Evolutionary conservation across 2,329 filamentous ascomycete species (phyloP).

Genomic region (Daldinia eschscholtzii): DNA sequence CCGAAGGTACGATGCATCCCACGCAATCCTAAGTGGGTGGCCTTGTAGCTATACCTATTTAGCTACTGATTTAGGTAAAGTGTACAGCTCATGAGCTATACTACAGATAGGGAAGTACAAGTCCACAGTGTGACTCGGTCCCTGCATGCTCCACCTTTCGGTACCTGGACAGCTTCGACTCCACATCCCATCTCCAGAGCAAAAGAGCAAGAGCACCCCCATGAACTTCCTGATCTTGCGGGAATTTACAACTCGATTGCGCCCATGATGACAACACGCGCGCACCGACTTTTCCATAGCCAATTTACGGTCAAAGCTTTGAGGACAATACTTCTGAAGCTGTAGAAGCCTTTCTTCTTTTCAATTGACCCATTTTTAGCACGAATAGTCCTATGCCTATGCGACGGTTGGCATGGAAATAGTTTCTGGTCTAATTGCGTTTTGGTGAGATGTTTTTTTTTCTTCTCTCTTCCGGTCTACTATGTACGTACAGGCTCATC

Average conservation of each 20-base stretch:
- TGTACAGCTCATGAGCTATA: not conserved
- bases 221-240: conserved; percentile 43
- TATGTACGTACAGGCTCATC: conserved; percentile 17
- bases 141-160: conserved; percentile 43
- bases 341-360: conserved; percentile 31
- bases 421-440: conserved; percentile 28
- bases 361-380: conserved; percentile 32
- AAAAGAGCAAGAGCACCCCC: conserved; percentile 30
- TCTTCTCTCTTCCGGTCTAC: conserved; percentile 9
- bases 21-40: conserved; percentile 27
- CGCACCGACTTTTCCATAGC: conserved; percentile 38
- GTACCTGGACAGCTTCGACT: conserved; percentile 43
- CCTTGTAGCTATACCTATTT: conserved; percentile 25
- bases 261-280: conserved; percentile 39
- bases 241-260: conserved; percentile 44
- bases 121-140: conserved; percentile 41
- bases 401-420: conserved; percentile 30
- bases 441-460: conserved; percentile 38
- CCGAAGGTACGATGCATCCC: conserved; percentile 32
- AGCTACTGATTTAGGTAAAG: conserved; percentile 28
- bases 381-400: not conserved
- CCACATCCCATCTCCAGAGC: conserved; percentile 43
- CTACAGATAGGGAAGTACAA: conserved; percentile 17
- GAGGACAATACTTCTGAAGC: conserved; percentile 26
- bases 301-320: conserved; percentile 34